These are phyloP conservation scores for Talaromyces liani DNA, from an alignment of 495 filamentous ascomycete species.

Conservation along the genomic window DNA sequence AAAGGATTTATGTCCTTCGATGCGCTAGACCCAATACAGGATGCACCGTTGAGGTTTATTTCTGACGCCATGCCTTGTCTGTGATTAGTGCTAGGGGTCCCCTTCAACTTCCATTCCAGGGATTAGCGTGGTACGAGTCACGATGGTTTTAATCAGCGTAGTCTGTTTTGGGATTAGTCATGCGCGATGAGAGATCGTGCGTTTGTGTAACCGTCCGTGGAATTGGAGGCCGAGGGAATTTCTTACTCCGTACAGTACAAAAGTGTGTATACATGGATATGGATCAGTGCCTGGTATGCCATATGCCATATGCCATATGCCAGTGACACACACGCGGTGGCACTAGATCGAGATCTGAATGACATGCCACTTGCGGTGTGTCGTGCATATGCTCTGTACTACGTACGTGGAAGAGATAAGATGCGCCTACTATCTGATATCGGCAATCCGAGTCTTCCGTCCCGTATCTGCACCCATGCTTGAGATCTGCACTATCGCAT, in stretches of 20 bases:
- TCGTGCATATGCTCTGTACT: neutral
- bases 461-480: neutral
- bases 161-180: neutral
- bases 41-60: neutral
- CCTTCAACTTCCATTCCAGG: neutral
- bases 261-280: neutral
- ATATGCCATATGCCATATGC: no score
- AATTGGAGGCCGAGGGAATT: neutral
- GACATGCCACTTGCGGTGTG: neutral
- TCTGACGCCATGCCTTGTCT: neutral
- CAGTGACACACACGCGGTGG: neutral
- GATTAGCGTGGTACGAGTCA: neutral
- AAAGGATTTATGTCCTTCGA: neutral
- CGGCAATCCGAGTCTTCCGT: neutral
- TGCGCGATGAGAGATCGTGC: neutral
- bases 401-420: neutral
- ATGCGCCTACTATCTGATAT: neutral
- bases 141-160: neutral
- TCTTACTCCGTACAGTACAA: neutral
- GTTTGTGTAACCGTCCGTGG: neutral
- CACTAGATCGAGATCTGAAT: neutral
- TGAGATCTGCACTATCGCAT: neutral
- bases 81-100: neutral
- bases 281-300: neutral
- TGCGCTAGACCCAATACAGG: neutral